Conservation (phyloP, 495 filamentous ascomycete species). For the Podospora conica region DNA sequence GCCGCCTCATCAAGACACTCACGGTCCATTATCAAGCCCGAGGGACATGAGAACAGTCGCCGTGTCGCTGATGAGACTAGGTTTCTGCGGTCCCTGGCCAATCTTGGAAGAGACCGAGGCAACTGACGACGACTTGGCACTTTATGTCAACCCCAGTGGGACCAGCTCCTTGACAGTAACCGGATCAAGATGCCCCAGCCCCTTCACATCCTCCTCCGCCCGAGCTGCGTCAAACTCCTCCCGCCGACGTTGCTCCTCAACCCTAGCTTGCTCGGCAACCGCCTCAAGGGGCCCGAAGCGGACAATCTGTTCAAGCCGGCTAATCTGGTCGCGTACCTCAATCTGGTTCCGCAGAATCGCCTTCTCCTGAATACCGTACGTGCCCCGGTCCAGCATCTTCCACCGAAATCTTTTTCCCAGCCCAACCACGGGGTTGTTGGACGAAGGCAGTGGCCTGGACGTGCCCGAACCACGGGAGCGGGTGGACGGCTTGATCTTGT, state of each 20-base stretch:
- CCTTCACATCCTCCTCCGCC: not conserved
- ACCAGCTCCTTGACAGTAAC: not conserved
- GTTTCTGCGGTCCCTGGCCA: not conserved
- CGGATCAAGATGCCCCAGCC: not conserved
- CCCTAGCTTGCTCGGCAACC: not conserved
- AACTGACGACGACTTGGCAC: not conserved
- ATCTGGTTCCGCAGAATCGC: conserved; percentile 1
- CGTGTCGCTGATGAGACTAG: not conserved
- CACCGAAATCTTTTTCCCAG: not conserved
- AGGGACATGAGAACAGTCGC: not conserved
- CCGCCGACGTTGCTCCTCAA: not conserved
- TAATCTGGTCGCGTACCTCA: conserved; percentile 4
- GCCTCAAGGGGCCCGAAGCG: not conserved
- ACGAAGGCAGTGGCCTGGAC: not conserved
- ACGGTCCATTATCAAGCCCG: not conserved
- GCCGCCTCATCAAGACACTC: not conserved
- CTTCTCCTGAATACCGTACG: conserved; percentile 1
- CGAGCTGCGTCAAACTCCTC: not conserved
- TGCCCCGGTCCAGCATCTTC: not conserved
- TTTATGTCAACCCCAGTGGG: not conserved
- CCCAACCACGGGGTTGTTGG: not conserved
- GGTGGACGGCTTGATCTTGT: not conserved
- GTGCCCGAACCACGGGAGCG: not conserved
- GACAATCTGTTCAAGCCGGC: conserved; percentile 3
- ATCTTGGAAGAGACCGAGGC: not conserved